These are phyloP conservation scores for Cymbidium sinense DNA, from an alignment of 106 monocot genomes.

Conservation along the genomic window DNA sequence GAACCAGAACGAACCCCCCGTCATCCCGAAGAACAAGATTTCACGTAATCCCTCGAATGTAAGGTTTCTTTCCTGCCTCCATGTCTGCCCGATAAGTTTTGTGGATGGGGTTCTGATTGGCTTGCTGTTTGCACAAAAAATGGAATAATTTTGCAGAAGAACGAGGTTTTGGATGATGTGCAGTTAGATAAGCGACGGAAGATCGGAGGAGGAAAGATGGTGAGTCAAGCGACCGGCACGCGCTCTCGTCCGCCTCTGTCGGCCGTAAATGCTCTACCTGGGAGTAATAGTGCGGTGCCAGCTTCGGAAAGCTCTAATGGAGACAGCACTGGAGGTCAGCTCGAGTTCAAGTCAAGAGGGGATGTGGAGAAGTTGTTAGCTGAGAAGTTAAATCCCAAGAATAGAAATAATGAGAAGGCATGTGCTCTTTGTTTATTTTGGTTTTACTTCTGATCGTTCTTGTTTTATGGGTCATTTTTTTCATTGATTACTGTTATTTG, in stretches of 20 bases:
- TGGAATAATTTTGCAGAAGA: constrained; percentile 5
- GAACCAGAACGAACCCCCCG: constrained; percentile 4
- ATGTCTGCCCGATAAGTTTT: neutral
- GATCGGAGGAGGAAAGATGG: constrained; percentile 6
- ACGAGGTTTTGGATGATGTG: neutral
- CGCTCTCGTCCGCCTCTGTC: constrained; percentile 30
- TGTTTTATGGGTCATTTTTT: neutral
- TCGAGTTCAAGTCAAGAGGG: constrained; percentile 56
- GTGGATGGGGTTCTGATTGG: neutral
- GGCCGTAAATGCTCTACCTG: constrained; percentile 13
- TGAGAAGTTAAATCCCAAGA: constrained; percentile 64
- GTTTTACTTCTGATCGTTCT: neutral
- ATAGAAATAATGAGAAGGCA: constrained; percentile 55
- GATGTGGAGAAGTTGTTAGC: constrained; percentile 58
- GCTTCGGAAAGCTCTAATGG: constrained; percentile 13
- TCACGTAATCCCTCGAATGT: constrained; percentile 7
- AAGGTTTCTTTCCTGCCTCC: constrained; percentile 3
- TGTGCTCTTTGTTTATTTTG: neutral
- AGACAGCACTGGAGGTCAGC: constrained; percentile 9
- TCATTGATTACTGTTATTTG: constrained; percentile 4
- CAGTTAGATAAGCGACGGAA: constrained; percentile 9
- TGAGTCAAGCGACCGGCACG: neutral
- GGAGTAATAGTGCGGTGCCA: neutral
- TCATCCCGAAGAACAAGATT: neutral
- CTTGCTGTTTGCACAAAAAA: neutral